Evolutionary conservation across 805 yeast species (phyloP).

Genomic region (Saccharomycopsis javanensis): DNA sequence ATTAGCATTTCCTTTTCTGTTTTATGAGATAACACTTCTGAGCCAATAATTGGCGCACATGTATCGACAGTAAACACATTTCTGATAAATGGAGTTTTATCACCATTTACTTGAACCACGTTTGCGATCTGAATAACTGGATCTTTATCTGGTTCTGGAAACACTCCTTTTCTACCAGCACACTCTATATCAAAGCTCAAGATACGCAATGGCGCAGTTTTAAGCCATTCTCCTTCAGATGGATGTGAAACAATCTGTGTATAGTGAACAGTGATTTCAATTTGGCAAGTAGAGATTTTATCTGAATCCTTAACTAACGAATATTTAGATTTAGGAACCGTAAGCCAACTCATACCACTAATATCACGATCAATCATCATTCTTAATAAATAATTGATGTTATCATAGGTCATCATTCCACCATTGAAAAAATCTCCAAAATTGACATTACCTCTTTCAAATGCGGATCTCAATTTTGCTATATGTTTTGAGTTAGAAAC

Average conservation of each 20-base stretch:
- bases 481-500: constrained; percentile 59
- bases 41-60: constrained; percentile 89
- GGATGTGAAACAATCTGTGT: constrained; percentile 66
- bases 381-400: constrained; percentile 75
- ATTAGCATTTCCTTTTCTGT: constrained; percentile 74
- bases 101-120: constrained; percentile 80
- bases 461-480: constrained; percentile 61
- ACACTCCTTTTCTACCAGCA: constrained; percentile 94
- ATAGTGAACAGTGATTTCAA: constrained; percentile 68
- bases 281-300: constrained; percentile 68
- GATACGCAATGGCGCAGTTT: constrained; percentile 87
- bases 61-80: constrained; percentile 90
- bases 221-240: constrained; percentile 89
- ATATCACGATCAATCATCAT: constrained; percentile 88
- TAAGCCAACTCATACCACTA: constrained; percentile 96
- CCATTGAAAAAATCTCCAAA: constrained; percentile 56
- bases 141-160: constrained; percentile 90
- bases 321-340: constrained; percentile 72
- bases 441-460: constrained; percentile 72
- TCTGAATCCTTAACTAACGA: constrained; percentile 28
- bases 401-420: constrained; percentile 73
- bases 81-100: constrained; percentile 78
- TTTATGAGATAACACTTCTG: constrained; percentile 69
- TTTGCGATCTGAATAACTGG: constrained; percentile 96
- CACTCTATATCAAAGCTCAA: constrained; percentile 96